phyloP scores from a whole-genome alignment of 2,329 filamentous ascomycete species.

The Colletotrichum chlorophyti region DNA sequence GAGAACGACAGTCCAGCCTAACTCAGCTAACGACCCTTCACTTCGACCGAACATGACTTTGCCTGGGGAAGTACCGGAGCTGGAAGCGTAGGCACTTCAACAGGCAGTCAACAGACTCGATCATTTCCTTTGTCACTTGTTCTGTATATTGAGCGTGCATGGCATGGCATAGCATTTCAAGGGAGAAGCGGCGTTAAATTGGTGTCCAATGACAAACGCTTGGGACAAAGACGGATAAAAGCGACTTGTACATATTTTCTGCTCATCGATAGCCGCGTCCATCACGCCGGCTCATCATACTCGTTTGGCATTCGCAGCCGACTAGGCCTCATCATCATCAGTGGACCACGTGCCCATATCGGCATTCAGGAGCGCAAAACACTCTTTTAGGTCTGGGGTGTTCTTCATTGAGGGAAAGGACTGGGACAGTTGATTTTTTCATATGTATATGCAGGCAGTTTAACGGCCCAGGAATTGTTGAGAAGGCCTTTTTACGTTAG shows the following conservation, averaged over 20 bases:
- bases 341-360: conserved; percentile 10
- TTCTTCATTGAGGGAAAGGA: conserved; percentile 9
- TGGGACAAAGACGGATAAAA: conserved; percentile 23
- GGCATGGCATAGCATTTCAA: conserved; percentile 34
- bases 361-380: conserved; percentile 12
- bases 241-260: conserved; percentile 25
- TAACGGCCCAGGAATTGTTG: not conserved
- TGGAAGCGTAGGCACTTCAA: conserved; percentile 4
- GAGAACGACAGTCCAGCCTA: conserved; percentile 66
- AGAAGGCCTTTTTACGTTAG: not conserved
- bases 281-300: conserved; percentile 6
- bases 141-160: conserved; percentile 48
- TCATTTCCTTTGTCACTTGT: conserved; percentile 31
- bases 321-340: not conserved
- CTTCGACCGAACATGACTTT: conserved; percentile 45
- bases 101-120: conserved; percentile 28
- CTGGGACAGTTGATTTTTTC: not conserved
- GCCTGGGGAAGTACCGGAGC: conserved; percentile 16
- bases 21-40: conserved; percentile 63
- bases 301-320: too few species aligned
- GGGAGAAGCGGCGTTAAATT: conserved; percentile 25
- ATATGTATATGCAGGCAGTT: not conserved
- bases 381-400: conserved; percentile 8
- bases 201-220: conserved; percentile 22
- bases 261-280: not conserved